A percentile compares a stretch with the other conserved stretches of the same genome.
phyloP scores from a whole-genome alignment of 768 basidiomycete genomes.

The Lactarius hatsudake region DNA sequence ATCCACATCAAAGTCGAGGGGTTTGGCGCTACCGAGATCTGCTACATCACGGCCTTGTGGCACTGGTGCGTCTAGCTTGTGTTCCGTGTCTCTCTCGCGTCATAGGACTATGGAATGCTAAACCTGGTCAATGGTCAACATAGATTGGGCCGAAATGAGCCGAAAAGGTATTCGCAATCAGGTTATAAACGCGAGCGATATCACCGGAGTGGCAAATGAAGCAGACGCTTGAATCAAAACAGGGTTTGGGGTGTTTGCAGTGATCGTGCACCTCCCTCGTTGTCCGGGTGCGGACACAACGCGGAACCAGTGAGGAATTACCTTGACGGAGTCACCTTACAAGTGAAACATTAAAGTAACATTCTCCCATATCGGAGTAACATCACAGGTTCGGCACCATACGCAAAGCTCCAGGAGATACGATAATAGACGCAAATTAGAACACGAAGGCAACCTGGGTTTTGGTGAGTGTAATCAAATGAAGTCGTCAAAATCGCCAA shows the following conservation, averaged over 20 bases:
- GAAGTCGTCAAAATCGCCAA: constrained; percentile 51
- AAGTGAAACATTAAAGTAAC: neutral
- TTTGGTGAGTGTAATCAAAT: constrained; percentile 6
- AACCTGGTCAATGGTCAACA: neutral
- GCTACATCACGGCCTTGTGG: neutral
- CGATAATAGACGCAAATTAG: constrained; percentile 5
- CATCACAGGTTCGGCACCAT: neutral
- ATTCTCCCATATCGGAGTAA: neutral
- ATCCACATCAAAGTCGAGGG: neutral
- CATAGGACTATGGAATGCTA: neutral
- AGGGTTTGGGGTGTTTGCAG: neutral
- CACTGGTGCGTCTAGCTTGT: neutral
- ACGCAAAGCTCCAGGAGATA: neutral
- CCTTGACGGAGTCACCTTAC: neutral
- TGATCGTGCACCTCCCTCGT: constrained; percentile 8
- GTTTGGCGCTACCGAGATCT: neutral
- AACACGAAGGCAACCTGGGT: neutral
- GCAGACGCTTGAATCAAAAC: neutral
- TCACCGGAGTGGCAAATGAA: too few relatives aligned
- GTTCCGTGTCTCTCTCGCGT: neutral
- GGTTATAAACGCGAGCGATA: neutral
- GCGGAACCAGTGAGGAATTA: neutral
- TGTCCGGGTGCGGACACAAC: constrained; percentile 14
- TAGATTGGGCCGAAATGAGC: neutral
- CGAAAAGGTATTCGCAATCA: neutral